Conservation (phyloP, 2,329 filamentous ascomycete species). For the Aphanocladium album region DNA sequence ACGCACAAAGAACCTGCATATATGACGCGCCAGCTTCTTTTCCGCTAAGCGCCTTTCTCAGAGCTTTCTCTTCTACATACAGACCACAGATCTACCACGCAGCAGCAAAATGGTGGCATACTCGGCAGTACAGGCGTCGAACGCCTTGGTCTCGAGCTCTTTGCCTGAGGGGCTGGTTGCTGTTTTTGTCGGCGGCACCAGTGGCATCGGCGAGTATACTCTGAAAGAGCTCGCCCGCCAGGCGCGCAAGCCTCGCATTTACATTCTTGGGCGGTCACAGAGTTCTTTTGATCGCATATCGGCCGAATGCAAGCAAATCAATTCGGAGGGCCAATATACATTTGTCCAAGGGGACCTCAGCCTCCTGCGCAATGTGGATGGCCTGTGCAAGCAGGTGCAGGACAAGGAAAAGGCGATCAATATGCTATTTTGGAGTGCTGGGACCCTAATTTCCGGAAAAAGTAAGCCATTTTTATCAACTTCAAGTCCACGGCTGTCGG, state of each 20-base stretch:
- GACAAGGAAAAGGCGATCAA: conserved; percentile 40
- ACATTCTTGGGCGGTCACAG: conserved; percentile 45
- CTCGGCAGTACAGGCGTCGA: background rate
- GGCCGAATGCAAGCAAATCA: conserved; percentile 36
- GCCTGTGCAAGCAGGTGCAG: conserved; percentile 40
- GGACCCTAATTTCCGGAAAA: conserved; percentile 24
- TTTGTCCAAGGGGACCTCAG: conserved; percentile 48
- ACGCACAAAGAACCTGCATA: no score
- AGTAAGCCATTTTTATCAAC: conserved; percentile 10
- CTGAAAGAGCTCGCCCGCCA: conserved; percentile 41
- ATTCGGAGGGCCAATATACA: conserved; percentile 36
- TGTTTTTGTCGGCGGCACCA: conserved; percentile 50
- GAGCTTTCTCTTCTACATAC: no score
- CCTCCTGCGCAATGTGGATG: conserved; percentile 46
- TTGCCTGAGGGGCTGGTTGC: conserved; percentile 28
- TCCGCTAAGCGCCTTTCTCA: no score
- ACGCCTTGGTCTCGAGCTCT: background rate
- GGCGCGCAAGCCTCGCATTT: conserved; percentile 38
- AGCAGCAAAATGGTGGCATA: background rate
- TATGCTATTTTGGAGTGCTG: conserved; percentile 41
- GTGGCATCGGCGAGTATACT: conserved; percentile 41
- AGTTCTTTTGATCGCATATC: conserved; percentile 32
- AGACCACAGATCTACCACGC: no score
- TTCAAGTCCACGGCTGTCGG: background rate
- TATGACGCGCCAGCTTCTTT: no score